Base-by-base conservation (phyloP, 768 basidiomycete species). In the Boletus speciosus region DNA sequence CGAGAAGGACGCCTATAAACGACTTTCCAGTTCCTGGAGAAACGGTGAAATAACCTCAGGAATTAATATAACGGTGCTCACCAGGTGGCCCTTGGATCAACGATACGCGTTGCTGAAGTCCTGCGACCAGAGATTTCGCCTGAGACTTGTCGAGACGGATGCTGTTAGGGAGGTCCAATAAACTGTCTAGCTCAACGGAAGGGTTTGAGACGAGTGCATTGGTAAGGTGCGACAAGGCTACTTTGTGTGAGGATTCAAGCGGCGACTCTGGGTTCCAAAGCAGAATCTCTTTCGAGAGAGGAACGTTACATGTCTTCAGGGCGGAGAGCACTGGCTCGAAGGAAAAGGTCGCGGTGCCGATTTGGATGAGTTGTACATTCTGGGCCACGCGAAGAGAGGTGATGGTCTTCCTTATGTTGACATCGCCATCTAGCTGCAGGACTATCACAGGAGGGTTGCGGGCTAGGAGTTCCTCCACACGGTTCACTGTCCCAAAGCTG, bases 81-180 rank as follows among this genome's bases (percentile, higher is more conserved):
- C 86, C 86, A 25, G 86, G 86, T 0, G 86, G 86, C 0, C 86
- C 86, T 70, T 88, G 86, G 6, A 88, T 83, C 6, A 87, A 61
- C 0, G 84, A 80, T 0, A 88, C 71, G 4, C 64, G 70, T 51
- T 85, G 79, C 0, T 72, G 76, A 3, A 88, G 73, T 1, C 82
- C 82, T 0, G 77, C 63, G 1, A 84, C 51, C 7, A 86, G 69
- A 0, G 77, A 73, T 14, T 43, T 60, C 1, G 66, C 60, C 52
- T 88, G 86, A 0, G 81, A 74, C 0, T 59, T 32, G 61, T 87
- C 86, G 0, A 88, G 74, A 1, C 49, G 35, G 43, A 86, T 74
- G 5, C 69, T 47, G 27, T 66, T 74, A 0, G 73, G 47, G 0
- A 75, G 63, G 1, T 54, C 10, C 5, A 85, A 55, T 0, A 80